These are phyloP conservation scores for Aspergillus sp. DNA, from an alignment of 2,329 filamentous ascomycete genomes.

Conservation along the genomic window DNA sequence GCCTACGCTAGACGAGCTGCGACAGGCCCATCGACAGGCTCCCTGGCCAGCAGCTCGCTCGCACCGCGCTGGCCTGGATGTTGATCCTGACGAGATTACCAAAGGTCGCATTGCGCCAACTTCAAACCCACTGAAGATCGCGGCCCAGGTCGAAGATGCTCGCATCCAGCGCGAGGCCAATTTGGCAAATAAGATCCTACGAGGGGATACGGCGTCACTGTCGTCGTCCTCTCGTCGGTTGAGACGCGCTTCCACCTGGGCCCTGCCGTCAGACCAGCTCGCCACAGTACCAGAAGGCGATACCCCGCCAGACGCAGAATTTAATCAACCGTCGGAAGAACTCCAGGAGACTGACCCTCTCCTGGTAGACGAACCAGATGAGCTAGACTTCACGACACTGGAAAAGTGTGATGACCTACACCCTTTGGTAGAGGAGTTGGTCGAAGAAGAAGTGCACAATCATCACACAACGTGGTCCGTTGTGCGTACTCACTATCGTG, in stretches of 20 bases:
- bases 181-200: conserved; percentile 36
- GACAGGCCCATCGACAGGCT: conserved; percentile 29
- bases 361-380: neutral
- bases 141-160: conserved; percentile 47
- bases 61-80: conserved; percentile 34
- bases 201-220: conserved; percentile 26
- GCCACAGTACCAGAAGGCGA: conserved; percentile 25
- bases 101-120: conserved; percentile 42
- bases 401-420: conserved; percentile 45
- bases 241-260: conserved; percentile 23
- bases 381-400: conserved; percentile 21
- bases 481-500: conserved; percentile 52
- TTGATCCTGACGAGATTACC: conserved; percentile 45
- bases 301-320: conserved; percentile 12
- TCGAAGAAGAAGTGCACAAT: conserved; percentile 52
- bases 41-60: conserved; percentile 34
- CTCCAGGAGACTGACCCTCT: neutral
- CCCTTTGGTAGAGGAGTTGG: conserved; percentile 42
- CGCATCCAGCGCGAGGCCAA: conserved; percentile 42
- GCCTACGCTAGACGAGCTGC: conserved; percentile 42
- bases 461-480: conserved; percentile 50
- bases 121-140: conserved; percentile 40
- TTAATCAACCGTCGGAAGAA: conserved; percentile 3
- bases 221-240: conserved; percentile 22
- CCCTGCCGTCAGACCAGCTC: conserved; percentile 18